phyloP scores from a whole-genome alignment of 768 basidiomycete genomes.

The Mycena capillaripes region DNA sequence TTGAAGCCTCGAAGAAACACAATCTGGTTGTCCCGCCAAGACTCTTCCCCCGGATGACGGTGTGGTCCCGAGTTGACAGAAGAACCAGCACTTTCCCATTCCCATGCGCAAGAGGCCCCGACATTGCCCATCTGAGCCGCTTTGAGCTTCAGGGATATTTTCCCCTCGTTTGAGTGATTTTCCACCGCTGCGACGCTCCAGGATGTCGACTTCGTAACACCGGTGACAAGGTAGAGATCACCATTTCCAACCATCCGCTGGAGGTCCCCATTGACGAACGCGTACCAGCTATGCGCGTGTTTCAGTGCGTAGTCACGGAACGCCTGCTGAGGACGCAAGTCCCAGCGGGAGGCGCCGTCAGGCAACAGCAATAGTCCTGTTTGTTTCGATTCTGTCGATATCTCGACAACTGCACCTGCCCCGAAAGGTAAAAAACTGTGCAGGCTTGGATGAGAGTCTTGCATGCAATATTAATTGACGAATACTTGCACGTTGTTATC shows the following conservation, averaged over 20 bases:
- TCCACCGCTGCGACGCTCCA: conserved; percentile 25
- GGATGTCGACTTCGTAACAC: conserved; percentile 16
- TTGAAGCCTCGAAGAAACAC: conserved; percentile 36
- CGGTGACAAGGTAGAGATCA: conserved; percentile 29
- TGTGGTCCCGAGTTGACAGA: not conserved
- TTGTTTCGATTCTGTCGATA: conserved; percentile 10
- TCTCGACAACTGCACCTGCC: conserved; percentile 16
- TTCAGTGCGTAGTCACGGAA: conserved; percentile 27
- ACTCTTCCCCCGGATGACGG: not conserved
- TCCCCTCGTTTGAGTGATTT: not conserved
- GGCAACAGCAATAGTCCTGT: conserved; percentile 31
- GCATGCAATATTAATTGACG: not conserved
- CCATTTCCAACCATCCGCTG: conserved; percentile 14
- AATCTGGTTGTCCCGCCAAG: conserved; percentile 23
- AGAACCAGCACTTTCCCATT: conserved; percentile 16
- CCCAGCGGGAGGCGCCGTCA: conserved; percentile 23
- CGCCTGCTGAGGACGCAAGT: not conserved
- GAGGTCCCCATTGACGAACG: conserved; percentile 20
- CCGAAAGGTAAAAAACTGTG: conserved; percentile 7
- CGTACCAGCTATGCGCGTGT: conserved; percentile 32
- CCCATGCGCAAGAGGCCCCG: conserved; percentile 12
- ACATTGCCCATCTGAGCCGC: conserved; percentile 3
- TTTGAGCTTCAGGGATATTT: conserved; percentile 25
- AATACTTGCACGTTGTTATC: conserved; percentile 7
- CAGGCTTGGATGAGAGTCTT: not conserved